A percentile compares a stretch with the other conserved stretches of the same genome.
Conservation (phyloP, 2,329 filamentous ascomycete genomes). For the Xylaria hypoxylon region DNA sequence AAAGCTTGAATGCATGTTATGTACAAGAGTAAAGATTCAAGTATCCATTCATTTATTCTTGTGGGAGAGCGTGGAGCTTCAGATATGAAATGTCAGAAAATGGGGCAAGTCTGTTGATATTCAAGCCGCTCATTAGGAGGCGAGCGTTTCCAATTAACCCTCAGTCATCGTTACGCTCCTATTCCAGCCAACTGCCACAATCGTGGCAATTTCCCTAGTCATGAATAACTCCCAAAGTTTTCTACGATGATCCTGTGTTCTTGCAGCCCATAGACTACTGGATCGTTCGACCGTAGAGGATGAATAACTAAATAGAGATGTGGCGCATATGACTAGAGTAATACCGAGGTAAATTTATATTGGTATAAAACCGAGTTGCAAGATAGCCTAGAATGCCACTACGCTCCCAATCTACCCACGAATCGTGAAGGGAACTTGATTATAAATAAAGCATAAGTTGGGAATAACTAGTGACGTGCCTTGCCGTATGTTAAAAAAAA, state of each 20-base stretch:
- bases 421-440: too few relatives aligned
- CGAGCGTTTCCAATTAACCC: neutral
- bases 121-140: constrained; percentile 3
- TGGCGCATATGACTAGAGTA: too few relatives aligned
- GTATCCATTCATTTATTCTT: constrained; percentile 8
- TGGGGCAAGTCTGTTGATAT: neutral
- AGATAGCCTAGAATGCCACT: too few relatives aligned
- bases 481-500: too few relatives aligned
- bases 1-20: neutral
- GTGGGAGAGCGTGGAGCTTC: neutral
- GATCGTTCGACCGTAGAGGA: too few relatives aligned
- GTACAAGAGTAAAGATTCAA: neutral
- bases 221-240: neutral
- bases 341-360: too few relatives aligned
- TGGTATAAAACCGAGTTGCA: too few relatives aligned
- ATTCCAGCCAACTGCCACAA: neutral
- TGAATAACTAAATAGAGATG: too few relatives aligned
- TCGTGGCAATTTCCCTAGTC: neutral
- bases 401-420: too few relatives aligned
- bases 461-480: too few relatives aligned
- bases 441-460: too few relatives aligned
- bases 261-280: neutral
- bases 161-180: neutral
- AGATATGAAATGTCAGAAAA: neutral
- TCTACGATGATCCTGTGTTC: neutral